Evolutionary conservation across 805 yeast genomes (phyloP).

Genomic region (Myxozyma sirexii): DNA sequence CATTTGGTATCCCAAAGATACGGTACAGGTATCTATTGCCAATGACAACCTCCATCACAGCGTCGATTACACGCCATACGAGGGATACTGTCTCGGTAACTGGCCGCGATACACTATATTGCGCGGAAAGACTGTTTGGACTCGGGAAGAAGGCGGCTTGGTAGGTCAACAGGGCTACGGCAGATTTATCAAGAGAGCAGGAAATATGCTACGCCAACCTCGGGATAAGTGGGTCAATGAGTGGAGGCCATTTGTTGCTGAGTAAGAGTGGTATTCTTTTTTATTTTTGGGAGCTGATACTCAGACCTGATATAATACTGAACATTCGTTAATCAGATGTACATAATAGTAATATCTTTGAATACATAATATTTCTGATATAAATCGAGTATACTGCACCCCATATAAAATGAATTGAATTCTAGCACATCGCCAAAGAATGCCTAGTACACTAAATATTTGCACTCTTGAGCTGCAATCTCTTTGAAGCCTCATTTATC

Average conservation of each 20-base stretch:
- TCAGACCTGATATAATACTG: too few species aligned
- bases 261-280: neutral
- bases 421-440: too few species aligned
- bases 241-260: slow-evolving; percentile 23
- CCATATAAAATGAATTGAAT: too few species aligned
- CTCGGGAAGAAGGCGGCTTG: slow-evolving; percentile 28
- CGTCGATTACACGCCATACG: slow-evolving; percentile 37
- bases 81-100: slow-evolving; percentile 48
- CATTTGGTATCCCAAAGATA: slow-evolving; percentile 51
- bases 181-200: slow-evolving; percentile 27
- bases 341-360: too few species aligned
- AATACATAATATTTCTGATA: too few species aligned
- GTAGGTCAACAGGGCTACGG: slow-evolving; percentile 34
- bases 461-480: too few species aligned
- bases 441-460: too few species aligned
- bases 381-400: too few species aligned
- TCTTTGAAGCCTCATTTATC: too few species aligned
- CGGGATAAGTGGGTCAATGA: slow-evolving; percentile 27
- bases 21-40: slow-evolving; percentile 43
- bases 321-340: too few species aligned
- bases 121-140: slow-evolving; percentile 38
- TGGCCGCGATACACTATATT: slow-evolving; percentile 54
- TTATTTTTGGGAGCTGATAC: too few species aligned
- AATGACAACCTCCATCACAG: slow-evolving; percentile 35
- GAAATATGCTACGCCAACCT: slow-evolving; percentile 25